A percentile compares a stretch with the other conserved stretches of the same genome.
These are phyloP conservation scores for Alternaria triticimaculans DNA, from an alignment of 2,329 filamentous ascomycete genomes.

Conservation along the genomic window DNA sequence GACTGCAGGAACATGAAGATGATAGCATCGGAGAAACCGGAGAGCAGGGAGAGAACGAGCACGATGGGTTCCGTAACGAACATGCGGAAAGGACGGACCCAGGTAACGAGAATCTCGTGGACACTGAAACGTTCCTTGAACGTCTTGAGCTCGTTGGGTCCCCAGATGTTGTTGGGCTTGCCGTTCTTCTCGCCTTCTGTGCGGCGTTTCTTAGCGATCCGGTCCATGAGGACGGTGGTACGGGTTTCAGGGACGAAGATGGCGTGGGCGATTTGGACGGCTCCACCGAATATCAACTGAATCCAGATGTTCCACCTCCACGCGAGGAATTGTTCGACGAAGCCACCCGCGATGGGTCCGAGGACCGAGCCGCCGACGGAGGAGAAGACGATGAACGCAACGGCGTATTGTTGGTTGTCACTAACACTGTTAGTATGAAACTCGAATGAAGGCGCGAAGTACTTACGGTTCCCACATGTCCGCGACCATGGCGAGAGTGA, in stretches of 20 bases:
- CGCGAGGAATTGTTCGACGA: slow-evolving; percentile 70
- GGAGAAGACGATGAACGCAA: slow-evolving; percentile 72
- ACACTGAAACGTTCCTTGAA: slow-evolving; percentile 46
- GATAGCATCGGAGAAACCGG: slow-evolving; percentile 76
- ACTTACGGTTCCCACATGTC: slow-evolving; percentile 60
- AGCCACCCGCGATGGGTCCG: slow-evolving; percentile 80
- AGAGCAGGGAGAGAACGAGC: slow-evolving; percentile 71
- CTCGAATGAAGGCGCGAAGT: background rate
- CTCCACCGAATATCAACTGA: slow-evolving; percentile 78
- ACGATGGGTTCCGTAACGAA: slow-evolving; percentile 80
- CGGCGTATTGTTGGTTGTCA: slow-evolving; percentile 71
- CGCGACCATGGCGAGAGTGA: slow-evolving; percentile 69
- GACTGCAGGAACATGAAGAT: slow-evolving; percentile 82
- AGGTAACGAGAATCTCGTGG: slow-evolving; percentile 55
- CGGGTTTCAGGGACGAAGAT: slow-evolving; percentile 79
- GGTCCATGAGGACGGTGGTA: slow-evolving; percentile 77
- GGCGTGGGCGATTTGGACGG: slow-evolving; percentile 72
- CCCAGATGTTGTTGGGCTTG: slow-evolving; percentile 68
- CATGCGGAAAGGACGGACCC: slow-evolving; percentile 72
- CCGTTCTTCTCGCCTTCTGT: slow-evolving; percentile 67
- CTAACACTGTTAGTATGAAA: background rate
- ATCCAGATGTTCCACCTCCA: slow-evolving; percentile 89
- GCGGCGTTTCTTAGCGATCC: slow-evolving; percentile 76
- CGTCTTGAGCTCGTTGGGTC: slow-evolving; percentile 71
- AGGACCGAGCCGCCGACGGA: slow-evolving; percentile 79